Evolutionary conservation across 2,329 filamentous ascomycete genomes (phyloP), one percentile per base, ranked within the genome.

Genomic region (Fusarium torulosum): DNA sequence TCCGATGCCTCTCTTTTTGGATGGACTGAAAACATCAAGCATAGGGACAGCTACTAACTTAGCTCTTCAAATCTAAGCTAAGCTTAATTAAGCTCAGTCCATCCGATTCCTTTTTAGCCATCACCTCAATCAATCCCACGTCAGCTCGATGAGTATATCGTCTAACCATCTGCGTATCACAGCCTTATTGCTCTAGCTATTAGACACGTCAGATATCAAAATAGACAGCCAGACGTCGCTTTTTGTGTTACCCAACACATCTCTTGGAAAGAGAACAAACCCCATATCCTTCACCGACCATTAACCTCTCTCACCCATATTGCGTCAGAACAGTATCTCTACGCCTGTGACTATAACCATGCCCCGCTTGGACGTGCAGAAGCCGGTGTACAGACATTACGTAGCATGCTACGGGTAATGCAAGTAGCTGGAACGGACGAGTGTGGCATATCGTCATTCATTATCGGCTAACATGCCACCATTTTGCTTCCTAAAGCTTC

Each of bases 381-480:
- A 59, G 64, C 65, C 47, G 21, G 54, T 60, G 50, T 68, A 68
- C 51, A 51, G 31, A 41, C 27, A 43, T 53, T 27, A 27, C 38
- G 35, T 37, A 37, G 15, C 17, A 37, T 37, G 17, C 8, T 17
- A 8, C 33, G 33, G 33, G 17, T 44, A 33, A 61, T 63, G 60
- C 51, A 62, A 45, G 23, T 44, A 66, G 19, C 52, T 64, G 53
- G 62, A 66, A 62, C 65, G 44, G 57, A 66, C 47, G 47, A 62
- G 44, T 62, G 65, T 68, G 65, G 51, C 60, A 53, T 50, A 19
- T 40, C 37, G 33, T 55, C 63, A 64, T 59, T 37, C 35, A 37
- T 37, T 37, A 41, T 51, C 20, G 23, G 23, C 35, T 17, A 45
- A 67, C 38, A 69, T 70, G 66, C 63, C 69, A 71, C 69, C 56